A percentile compares a stretch with the other conserved stretches of the same genome.
Conservation (phyloP, 345 rosid genomes). For the Eucalyptus camaldulensis region DNA sequence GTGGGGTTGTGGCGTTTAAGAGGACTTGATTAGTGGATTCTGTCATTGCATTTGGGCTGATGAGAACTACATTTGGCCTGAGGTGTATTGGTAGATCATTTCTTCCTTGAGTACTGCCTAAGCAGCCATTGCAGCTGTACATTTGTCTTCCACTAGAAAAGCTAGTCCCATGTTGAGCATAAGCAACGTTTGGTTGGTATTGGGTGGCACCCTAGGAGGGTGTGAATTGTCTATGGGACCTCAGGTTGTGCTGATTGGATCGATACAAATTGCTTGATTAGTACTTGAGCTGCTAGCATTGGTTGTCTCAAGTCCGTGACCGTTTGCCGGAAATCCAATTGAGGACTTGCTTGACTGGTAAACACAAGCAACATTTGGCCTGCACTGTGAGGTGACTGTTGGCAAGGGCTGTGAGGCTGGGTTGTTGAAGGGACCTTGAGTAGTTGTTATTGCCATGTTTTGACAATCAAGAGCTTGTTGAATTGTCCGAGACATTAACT, state of each 20-base stretch:
- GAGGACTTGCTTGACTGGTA: neutral
- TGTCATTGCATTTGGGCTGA: neutral
- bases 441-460: neutral
- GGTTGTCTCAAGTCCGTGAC: neutral
- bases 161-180: neutral
- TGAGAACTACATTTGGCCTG: neutral
- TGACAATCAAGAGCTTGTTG: neutral
- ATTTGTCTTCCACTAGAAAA: neutral
- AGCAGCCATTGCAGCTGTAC: neutral
- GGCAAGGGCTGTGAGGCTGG: neutral
- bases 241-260: neutral
- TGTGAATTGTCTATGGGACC: neutral
- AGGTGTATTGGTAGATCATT: neutral
- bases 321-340: rapidly evolving
- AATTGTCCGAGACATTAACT: neutral
- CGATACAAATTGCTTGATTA: neutral
- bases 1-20: neutral
- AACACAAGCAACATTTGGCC: neutral
- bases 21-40: neutral
- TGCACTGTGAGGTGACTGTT: neutral
- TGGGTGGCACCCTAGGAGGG: neutral
- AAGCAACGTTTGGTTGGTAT: neutral
- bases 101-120: neutral
- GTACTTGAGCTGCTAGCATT: neutral
- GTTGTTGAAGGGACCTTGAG: neutral